phyloP scores from a whole-genome alignment of 1,139 yeast species.

The Hyphopichia buzzinii region DNA sequence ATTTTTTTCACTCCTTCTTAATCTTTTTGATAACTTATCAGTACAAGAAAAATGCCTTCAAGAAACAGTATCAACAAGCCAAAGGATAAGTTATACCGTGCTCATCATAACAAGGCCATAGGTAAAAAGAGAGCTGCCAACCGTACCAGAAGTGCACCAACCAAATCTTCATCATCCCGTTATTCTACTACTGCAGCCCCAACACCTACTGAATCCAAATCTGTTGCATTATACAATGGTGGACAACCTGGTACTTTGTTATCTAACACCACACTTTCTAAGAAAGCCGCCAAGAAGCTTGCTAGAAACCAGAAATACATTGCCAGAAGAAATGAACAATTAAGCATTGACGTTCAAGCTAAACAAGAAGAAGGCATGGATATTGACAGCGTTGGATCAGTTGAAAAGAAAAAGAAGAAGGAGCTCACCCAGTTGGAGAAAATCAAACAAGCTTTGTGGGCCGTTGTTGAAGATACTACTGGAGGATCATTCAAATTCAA shows the following conservation, averaged over 20 bases:
- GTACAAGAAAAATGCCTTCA: slow-evolving; percentile 58
- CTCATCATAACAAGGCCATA: slow-evolving; percentile 52
- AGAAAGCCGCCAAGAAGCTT: slow-evolving; percentile 78
- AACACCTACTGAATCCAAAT: slow-evolving; percentile 52
- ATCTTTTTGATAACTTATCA: not conserved
- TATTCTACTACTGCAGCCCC: slow-evolving; percentile 31
- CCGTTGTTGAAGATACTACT: slow-evolving; percentile 55
- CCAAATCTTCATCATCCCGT: slow-evolving; percentile 48
- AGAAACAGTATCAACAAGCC: slow-evolving; percentile 81
- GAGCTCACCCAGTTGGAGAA: slow-evolving; percentile 35
- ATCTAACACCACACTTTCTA: slow-evolving; percentile 65
- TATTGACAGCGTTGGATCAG: slow-evolving; percentile 33
- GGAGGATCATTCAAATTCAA: slow-evolving; percentile 42
- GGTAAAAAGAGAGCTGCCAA: slow-evolving; percentile 58
- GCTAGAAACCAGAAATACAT: slow-evolving; percentile 76
- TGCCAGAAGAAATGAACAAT: slow-evolving; percentile 50
- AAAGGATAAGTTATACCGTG: slow-evolving; percentile 56
- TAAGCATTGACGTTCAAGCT: slow-evolving; percentile 48
- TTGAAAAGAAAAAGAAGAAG: slow-evolving; percentile 20
- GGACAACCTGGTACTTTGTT: slow-evolving; percentile 38
- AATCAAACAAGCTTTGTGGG: slow-evolving; percentile 68
- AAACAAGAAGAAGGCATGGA: slow-evolving; percentile 51
- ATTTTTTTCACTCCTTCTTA: not conserved
- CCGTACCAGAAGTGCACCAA: slow-evolving; percentile 47
- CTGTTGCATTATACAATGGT: slow-evolving; percentile 56